These are phyloP conservation scores for Yarrowia sp. DNA, from an alignment of 805 yeast species.

Conservation along the genomic window DNA sequence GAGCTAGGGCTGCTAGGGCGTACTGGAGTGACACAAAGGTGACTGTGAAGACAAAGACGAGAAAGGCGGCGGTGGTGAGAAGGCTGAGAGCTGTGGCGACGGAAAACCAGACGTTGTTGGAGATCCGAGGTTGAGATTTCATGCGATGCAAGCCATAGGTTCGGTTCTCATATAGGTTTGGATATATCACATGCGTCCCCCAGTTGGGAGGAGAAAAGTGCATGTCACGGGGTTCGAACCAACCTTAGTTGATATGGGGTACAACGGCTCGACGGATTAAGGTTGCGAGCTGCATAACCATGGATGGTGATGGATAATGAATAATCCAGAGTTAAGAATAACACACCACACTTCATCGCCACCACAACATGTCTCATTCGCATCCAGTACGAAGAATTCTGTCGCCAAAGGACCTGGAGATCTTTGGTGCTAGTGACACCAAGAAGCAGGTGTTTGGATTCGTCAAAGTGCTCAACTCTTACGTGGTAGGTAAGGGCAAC, in stretches of 20 bases:
- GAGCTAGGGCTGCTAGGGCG: slow-evolving; percentile 14
- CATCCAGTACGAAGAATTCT: slow-evolving; percentile 54
- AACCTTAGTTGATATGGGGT: slow-evolving; percentile 20
- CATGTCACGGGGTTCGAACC: slow-evolving; percentile 17
- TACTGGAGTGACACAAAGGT: slow-evolving; percentile 18
- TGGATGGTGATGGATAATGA: neutral
- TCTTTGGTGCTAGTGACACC: slow-evolving; percentile 63
- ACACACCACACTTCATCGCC: neutral
- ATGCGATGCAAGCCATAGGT: slow-evolving; percentile 35
- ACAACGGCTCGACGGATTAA: slow-evolving; percentile 3
- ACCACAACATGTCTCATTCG: slow-evolving; percentile 29
- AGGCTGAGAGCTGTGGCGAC: slow-evolving; percentile 6
- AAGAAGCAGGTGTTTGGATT: slow-evolving; percentile 61
- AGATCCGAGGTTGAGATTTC: slow-evolving; percentile 36
- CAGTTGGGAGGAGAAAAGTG: slow-evolving; percentile 25
- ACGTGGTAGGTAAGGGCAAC: slow-evolving; percentile 68
- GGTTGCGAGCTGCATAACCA: slow-evolving; percentile 29
- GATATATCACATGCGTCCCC: slow-evolving; percentile 31
- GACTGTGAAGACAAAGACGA: slow-evolving; percentile 6
- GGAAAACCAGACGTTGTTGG: slow-evolving; percentile 26
- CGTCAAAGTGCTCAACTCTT: slow-evolving; percentile 62
- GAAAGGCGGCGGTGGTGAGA: slow-evolving; percentile 22
- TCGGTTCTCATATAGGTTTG: too few species aligned
- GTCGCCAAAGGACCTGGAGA: slow-evolving; percentile 64
- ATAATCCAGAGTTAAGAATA: neutral